Evolutionary conservation across 2,329 filamentous ascomycete species (phyloP), one percentile per base, ranked within the genome.

Genomic region (Fonsecaea erecta): DNA sequence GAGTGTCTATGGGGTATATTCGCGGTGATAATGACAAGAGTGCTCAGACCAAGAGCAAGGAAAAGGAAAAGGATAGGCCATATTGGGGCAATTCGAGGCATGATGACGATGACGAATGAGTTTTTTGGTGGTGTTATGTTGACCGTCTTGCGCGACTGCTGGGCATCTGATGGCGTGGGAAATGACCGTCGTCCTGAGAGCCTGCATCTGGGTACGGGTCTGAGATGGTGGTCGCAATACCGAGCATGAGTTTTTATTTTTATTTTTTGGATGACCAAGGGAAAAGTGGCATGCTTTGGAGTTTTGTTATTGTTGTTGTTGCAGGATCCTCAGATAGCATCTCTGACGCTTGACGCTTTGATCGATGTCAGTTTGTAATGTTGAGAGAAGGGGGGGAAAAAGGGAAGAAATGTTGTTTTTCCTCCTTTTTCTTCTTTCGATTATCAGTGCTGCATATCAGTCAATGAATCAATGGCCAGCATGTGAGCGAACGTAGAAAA

Each of bases 1-100:
- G 79, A 89, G 90, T 69, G 86, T 91, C 73, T 93, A 80, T 75
- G 82, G 83, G 51, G 82, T 83, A 70, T 81, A 80, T 67, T 68
- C 70, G 51, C 58, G 69, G 21, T 60, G 57, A 60, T 68, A 59
- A 65, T 7, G 21, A 35, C 11, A 37, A 43, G 3, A 5, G 43
- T 43, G 30, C 18, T 53, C 40, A 64, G 14, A 52, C 9, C 60
- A 30, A 51, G 46, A 46, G 3, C 16, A 56, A 51, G 43, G 30
- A 30, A 40, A 56, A 16, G 51, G 32, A 32, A 37, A 37, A 30
- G 30, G n/a, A n/a, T n/a, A n/a, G n/a, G n/a, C n/a, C n/a, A 11
- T 7, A 35, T 37, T 43, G 43, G 43, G 18, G 2, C 2, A 24
- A 48, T 21, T 48, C 18, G 18, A 24, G 24, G 35, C 51, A 48